Evolutionary conservation across 108 stramenopile species (phyloP).

Genomic region (Nitzschia sp.): DNA sequence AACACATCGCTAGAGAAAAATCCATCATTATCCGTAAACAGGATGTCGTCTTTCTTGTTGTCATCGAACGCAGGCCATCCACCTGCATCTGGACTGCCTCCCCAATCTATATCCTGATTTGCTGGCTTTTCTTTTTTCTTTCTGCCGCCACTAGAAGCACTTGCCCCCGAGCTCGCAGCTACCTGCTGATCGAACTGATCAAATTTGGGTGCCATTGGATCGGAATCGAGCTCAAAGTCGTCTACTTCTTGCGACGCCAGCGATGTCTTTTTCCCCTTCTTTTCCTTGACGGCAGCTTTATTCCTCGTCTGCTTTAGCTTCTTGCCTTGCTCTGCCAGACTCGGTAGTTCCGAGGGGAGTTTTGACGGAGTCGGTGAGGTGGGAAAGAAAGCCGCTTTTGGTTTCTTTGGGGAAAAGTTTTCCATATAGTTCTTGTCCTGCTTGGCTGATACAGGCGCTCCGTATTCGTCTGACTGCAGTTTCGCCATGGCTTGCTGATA

Average conservation of each 20-base stretch:
- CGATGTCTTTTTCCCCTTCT: conserved; percentile 12
- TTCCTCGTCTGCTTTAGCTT: conserved; percentile 7
- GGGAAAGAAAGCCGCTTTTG: conserved; percentile 1
- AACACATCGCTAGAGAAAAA: conserved; percentile 34
- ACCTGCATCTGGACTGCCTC: conserved; percentile 1
- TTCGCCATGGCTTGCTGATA: conserved; percentile 52
- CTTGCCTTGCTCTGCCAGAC: conserved; percentile 26
- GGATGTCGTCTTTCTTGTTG: background rate
- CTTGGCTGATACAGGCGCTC: background rate
- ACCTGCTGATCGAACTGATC: background rate
- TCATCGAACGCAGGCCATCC: conserved; percentile 37
- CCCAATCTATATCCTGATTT: conserved; percentile 31
- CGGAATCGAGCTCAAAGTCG: conserved; percentile 10
- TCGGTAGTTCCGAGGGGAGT: conserved; percentile 20
- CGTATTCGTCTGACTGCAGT: conserved; percentile 26
- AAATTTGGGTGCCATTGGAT: conserved; percentile 21
- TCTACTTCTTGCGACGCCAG: conserved; percentile 18
- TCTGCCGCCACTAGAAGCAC: conserved; percentile 3
- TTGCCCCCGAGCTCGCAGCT: background rate
- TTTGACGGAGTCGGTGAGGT: conserved; percentile 17
- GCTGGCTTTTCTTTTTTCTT: conserved; percentile 5
- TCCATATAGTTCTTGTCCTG: conserved; percentile 17
- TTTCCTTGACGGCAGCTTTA: conserved; percentile 11
- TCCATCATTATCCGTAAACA: conserved; percentile 36
- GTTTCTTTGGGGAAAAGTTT: conserved; percentile 25